A percentile compares a stretch with the other conserved stretches of the same genome.
Conservation (phyloP, 78 protist genomes). For the Monosiga brevicollis region DNA sequence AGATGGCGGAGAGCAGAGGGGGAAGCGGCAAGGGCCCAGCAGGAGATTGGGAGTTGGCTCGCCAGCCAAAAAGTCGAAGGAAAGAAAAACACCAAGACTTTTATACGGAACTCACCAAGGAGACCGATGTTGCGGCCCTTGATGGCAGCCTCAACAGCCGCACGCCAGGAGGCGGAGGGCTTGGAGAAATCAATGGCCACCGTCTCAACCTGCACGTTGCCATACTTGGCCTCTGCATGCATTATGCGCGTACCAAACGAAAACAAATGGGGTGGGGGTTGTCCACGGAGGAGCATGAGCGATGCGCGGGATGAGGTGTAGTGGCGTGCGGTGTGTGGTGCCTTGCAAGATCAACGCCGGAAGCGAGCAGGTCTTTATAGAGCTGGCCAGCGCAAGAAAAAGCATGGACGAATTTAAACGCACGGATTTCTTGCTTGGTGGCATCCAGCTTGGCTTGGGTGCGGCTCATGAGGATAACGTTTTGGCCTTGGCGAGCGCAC, state of each 20-base stretch:
- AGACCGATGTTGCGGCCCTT: slow-evolving; percentile 30
- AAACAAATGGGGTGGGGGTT: neutral
- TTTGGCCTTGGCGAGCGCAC: slow-evolving; percentile 39
- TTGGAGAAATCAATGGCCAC: slow-evolving; percentile 31
- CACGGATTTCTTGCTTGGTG: neutral
- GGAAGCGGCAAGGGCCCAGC: neutral
- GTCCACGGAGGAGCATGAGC: neutral
- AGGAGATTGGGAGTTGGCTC: neutral
- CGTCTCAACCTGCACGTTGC: slow-evolving; percentile 27
- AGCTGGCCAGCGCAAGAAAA: neutral
- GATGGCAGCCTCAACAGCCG: neutral
- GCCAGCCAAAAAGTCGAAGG: neutral
- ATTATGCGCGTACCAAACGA: neutral
- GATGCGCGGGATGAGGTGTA: neutral
- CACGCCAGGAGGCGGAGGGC: neutral
- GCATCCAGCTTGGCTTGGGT: slow-evolving; percentile 18
- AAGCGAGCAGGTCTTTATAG: neutral
- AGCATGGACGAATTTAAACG: neutral
- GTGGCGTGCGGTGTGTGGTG: neutral
- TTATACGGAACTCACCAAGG: neutral
- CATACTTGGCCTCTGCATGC: slow-evolving; percentile 20
- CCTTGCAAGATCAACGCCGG: neutral
- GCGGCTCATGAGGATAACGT: slow-evolving; percentile 39
- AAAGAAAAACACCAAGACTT: neutral
- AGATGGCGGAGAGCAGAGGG: neutral